Percentiles rank a stretch among this genome's conserved stretches.
Evolutionary conservation across 805 yeast species (phyloP).

Genomic region (Candida arabinofermentans): DNA sequence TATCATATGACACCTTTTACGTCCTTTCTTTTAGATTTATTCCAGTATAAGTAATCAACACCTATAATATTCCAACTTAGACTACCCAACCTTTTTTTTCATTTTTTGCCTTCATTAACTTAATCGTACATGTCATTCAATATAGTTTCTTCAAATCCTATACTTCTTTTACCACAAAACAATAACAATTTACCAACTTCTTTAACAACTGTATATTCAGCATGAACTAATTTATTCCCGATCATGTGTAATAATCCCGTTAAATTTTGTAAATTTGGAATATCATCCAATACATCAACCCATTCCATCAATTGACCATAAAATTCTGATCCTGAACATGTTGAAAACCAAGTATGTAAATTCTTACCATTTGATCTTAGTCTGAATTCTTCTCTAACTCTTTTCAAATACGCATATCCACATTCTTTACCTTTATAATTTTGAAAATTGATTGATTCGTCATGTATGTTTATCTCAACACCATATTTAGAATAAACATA

Average conservation of each 20-base stretch:
- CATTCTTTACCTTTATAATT: conserved; percentile 32
- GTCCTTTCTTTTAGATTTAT: too few species aligned
- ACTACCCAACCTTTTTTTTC: background rate
- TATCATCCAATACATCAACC: conserved; percentile 36
- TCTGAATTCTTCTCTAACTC: conserved; percentile 43
- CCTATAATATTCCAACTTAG: too few species aligned
- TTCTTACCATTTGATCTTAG: conserved; percentile 28
- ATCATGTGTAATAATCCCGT: conserved; percentile 53
- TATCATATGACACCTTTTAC: too few species aligned
- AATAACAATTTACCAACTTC: conserved; percentile 51
- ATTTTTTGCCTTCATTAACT: background rate
- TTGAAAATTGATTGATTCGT: conserved; percentile 14
- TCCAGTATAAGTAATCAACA: too few species aligned
- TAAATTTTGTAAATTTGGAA: conserved; percentile 43
- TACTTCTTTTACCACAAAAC: conserved; percentile 51
- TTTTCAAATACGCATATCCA: conserved; percentile 46
- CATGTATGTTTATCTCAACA: conserved; percentile 32
- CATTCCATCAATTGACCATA: conserved; percentile 40
- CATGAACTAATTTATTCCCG: conserved; percentile 34
- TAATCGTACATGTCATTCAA: conserved; percentile 48
- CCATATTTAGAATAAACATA: conserved; percentile 47
- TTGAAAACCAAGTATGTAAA: conserved; percentile 32
- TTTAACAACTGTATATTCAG: conserved; percentile 53
- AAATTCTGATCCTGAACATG: conserved; percentile 32
- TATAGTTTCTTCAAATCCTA: conserved; percentile 43